These are phyloP conservation scores for Malus hybrid DNA, from an alignment of 331 rosid species.

Conservation along the genomic window DNA sequence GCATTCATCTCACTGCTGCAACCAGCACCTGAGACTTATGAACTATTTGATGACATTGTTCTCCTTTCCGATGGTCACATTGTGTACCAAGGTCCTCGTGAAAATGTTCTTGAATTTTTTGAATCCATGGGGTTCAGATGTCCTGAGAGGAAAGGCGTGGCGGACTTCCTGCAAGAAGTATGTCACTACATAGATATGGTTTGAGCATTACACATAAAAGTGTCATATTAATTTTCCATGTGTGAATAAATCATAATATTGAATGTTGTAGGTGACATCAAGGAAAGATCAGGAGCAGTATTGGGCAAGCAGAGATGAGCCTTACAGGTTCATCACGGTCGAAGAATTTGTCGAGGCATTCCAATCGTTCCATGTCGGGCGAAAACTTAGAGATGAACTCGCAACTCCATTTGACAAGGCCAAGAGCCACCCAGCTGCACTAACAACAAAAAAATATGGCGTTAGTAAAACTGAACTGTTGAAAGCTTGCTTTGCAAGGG, in stretches of 20 bases:
- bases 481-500: conserved; percentile 55
- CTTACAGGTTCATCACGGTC: conserved; percentile 42
- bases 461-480: conserved; percentile 36
- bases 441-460: conserved; percentile 46
- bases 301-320: conserved; percentile 45
- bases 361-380: conserved; percentile 47
- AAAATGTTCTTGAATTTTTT: conserved; percentile 48
- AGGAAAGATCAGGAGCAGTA: conserved; percentile 67
- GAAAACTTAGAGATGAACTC: conserved; percentile 34
- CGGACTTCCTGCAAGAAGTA: conserved; percentile 70
- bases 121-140: conserved; percentile 47
- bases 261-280: conserved; percentile 49
- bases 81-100: conserved; percentile 63
- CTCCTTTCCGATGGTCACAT: conserved; percentile 59
- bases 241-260: background rate
- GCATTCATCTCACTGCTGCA: conserved; percentile 53
- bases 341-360: conserved; percentile 40
- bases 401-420: conserved; percentile 45
- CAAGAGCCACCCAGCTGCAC: conserved; percentile 52
- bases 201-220: background rate
- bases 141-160: conserved; percentile 63
- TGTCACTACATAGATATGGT: conserved; percentile 8
- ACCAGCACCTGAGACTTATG: conserved; percentile 72
- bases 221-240: background rate
- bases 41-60: conserved; percentile 62